These are phyloP conservation scores for Rhododendron henanense DNA, from an alignment of 148 eudicot species.

Conservation along the genomic window DNA sequence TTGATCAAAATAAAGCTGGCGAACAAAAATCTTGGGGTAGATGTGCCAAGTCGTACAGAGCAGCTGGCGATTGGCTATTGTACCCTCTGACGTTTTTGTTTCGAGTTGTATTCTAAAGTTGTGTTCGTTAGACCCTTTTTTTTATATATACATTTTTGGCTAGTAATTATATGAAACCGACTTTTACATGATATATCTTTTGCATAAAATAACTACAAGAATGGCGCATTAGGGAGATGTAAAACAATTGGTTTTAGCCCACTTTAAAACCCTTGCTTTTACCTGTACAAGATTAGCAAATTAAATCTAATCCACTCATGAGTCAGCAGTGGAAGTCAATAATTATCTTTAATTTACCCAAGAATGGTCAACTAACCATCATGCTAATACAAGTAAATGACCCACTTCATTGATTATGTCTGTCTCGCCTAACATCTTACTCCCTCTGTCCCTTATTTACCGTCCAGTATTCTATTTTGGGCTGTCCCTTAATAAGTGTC, in stretches of 20 bases:
- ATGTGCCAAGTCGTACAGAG: too few species aligned
- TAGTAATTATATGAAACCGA: background rate
- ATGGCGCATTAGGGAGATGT: background rate
- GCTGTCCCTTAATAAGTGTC: too few species aligned
- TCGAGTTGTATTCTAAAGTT: too few species aligned
- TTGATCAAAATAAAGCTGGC: too few species aligned
- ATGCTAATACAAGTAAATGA: background rate
- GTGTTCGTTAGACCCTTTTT: too few species aligned
- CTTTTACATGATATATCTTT: background rate
- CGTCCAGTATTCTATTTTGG: too few species aligned
- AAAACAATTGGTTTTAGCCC: background rate
- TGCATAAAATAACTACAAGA: background rate
- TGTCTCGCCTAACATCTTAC: background rate
- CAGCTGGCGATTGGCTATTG: too few species aligned
- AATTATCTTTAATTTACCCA: background rate
- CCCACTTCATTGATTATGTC: background rate
- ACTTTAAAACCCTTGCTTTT: background rate
- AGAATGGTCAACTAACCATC: conserved; percentile 1
- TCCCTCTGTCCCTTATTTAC: too few species aligned
- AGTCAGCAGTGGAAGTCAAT: background rate
- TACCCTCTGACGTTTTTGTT: too few species aligned
- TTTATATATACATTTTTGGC: background rate
- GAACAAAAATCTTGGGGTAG: too few species aligned
- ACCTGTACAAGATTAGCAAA: background rate
- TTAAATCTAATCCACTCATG: background rate